Evolutionary conservation across 1,284 basidiomycete genomes (phyloP), one percentile per base, ranked within the genome.

Genomic region (Boletus semigastroideus): DNA sequence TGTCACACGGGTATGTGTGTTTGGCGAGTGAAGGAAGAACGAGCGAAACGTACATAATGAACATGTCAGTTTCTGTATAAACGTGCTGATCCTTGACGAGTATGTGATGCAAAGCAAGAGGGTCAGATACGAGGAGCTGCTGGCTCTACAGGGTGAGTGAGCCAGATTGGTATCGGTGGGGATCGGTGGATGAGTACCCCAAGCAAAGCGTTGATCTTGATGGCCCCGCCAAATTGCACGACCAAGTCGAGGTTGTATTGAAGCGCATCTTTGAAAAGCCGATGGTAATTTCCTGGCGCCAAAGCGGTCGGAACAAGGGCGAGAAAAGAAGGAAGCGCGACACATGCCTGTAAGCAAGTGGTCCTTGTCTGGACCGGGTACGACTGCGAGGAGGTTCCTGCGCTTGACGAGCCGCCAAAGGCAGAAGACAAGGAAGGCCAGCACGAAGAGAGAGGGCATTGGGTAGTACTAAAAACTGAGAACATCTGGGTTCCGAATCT

Each of bases 11-110:
- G 52, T 71, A 10, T 25, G n/a, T 19, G 10, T 64, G 66, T 49
- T 65, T 72, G 49, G 16, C 41, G 7, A 42, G 40, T 20, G 33
- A 10, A 20, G 20, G 33, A 1, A 28, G 45, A 19, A 25, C 25
- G 14, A 20, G 22, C n/a, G 17, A 8, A 12, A 65, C 74, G 34
- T 48, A 80, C 80, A 74, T 71, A 36, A 75, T 71, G 57, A 79
- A 79, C 38, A 78, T 76, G 20, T 72, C 61, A 0, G 77, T 78
- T 56, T 79, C 79, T 45, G 79, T 78, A 46, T 77, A 80, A 9
- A 75, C 66, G 52, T 78, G 72, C 55, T 76, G 74, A 37, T 79
- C 79, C 55, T 76, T 79, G 19, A 75, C 53, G 7, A 78, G 58
- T 31, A 80, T 75, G 43, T 70, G 70, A 42, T 77, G 72, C 11